A percentile compares a stretch with the other conserved stretches of the same genome.
These are phyloP conservation scores for Ensete ventricosum DNA, from an alignment of 176 grass and related monocot species.

Conservation along the genomic window DNA sequence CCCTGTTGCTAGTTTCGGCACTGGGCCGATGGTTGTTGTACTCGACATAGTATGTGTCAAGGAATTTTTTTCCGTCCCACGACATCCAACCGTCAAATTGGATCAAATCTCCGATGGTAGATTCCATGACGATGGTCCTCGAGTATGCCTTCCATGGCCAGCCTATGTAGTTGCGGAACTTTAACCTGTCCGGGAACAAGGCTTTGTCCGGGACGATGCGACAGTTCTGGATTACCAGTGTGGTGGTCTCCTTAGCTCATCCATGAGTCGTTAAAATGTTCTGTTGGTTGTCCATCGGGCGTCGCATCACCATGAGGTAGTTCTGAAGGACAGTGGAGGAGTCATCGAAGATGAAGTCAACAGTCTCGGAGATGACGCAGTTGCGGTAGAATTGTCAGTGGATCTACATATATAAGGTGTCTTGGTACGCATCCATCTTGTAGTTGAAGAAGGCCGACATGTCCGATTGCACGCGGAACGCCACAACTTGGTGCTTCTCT, in stretches of 20 bases:
- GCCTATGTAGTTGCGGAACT: slow-evolving; percentile 1
- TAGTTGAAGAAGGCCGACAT: slow-evolving; percentile 6
- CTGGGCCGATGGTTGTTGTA: background rate
- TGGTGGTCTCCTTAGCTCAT: background rate
- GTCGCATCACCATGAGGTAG: background rate
- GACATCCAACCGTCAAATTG: slow-evolving; percentile 2
- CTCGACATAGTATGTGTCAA: slow-evolving; percentile 2
- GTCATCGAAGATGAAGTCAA: slow-evolving; percentile 10
- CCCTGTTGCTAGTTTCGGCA: background rate
- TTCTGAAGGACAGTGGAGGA: background rate
- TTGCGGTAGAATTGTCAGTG: background rate
- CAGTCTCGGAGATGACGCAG: slow-evolving; percentile 1
- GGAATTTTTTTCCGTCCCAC: background rate
- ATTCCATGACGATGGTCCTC: background rate
- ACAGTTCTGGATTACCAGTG: background rate
- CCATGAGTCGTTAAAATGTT: background rate
- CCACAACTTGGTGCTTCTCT: background rate
- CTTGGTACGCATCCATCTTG: slow-evolving; percentile 5
- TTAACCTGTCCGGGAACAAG: background rate
- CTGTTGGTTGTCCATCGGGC: background rate
- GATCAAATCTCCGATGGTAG: background rate
- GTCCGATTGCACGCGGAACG: background rate
- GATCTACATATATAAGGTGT: background rate
- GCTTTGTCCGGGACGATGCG: background rate
- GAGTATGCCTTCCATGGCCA: background rate